Conservation (phyloP, 176 grass and related monocot genomes). For the Lolium multiflorum region DNA sequence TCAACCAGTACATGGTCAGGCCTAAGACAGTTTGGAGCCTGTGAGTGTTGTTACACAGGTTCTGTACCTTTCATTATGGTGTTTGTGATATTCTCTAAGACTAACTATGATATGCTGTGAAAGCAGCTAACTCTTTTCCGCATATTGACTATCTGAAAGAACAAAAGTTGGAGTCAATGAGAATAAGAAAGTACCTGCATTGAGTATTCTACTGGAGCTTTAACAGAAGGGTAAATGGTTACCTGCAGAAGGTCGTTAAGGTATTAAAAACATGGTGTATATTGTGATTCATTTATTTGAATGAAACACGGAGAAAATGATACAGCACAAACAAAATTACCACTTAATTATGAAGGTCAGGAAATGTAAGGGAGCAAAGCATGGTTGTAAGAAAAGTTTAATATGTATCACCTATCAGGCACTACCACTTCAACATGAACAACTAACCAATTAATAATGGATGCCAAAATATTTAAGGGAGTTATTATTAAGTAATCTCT, state of each 20-base stretch:
- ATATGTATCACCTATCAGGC: background rate
- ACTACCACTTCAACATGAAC: background rate
- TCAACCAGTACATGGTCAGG: background rate
- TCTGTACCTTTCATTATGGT: background rate
- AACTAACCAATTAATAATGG: background rate
- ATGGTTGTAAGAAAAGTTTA: constrained; percentile 22
- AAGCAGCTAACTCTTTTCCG: background rate
- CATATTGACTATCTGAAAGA: constrained; percentile 36
- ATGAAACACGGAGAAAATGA: background rate
- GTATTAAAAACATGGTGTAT: constrained; percentile 12
- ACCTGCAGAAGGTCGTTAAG: constrained; percentile 52
- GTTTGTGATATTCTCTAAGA: background rate
- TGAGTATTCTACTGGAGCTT: constrained; percentile 74
- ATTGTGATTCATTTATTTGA: constrained; percentile 13
- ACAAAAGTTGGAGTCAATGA: background rate
- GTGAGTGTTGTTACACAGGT: background rate
- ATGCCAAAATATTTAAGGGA: background rate
- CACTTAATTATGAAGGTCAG: background rate
- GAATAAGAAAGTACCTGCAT: constrained; percentile 60
- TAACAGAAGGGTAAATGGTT: constrained; percentile 70
- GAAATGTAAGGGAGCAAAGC: constrained; percentile 4
- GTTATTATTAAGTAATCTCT: background rate
- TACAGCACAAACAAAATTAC: background rate
- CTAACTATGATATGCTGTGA: constrained; percentile 28
- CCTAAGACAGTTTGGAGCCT: constrained; percentile 5